Conservation (phyloP, 1,284 basidiomycete species). For the Ganoderma sinense region DNA sequence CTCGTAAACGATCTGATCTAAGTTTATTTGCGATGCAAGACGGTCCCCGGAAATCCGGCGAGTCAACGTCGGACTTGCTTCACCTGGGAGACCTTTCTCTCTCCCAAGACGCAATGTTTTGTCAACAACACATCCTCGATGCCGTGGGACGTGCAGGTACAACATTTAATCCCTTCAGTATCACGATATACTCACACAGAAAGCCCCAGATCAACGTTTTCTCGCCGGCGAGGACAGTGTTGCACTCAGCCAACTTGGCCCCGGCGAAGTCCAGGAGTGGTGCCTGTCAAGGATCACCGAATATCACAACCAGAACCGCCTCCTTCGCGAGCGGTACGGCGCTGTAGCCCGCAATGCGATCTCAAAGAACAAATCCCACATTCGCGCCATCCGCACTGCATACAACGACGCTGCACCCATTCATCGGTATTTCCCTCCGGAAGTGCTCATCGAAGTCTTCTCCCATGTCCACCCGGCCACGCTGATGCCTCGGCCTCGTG, state of each 20-base stretch:
- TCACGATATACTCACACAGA: neutral
- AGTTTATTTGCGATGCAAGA: neutral
- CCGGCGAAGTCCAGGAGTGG: neutral
- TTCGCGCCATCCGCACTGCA: neutral
- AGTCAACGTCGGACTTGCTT: too few species aligned
- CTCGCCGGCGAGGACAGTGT: neutral
- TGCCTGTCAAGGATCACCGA: neutral
- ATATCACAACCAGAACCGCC: neutral
- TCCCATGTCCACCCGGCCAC: neutral
- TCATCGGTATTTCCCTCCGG: neutral
- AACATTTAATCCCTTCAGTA: neutral
- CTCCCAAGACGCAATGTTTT: neutral
- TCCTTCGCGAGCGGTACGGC: neutral
- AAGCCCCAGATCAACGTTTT: neutral
- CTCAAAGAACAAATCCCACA: neutral
- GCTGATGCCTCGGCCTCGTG: too few species aligned
- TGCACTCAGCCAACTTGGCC: neutral
- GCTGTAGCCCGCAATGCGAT: neutral
- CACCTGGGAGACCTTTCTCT: neutral
- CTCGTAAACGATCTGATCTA: too few species aligned
- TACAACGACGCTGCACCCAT: slow-evolving; percentile 1
- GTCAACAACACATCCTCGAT: neutral
- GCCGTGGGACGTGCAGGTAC: neutral
- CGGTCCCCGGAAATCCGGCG: too few species aligned
- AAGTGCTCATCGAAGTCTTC: slow-evolving; percentile 8